A percentile compares a stretch with the other conserved stretches of the same genome.
phyloP scores from a whole-genome alignment of 1,284 basidiomycete genomes.

The Trichosporon sp. region DNA sequence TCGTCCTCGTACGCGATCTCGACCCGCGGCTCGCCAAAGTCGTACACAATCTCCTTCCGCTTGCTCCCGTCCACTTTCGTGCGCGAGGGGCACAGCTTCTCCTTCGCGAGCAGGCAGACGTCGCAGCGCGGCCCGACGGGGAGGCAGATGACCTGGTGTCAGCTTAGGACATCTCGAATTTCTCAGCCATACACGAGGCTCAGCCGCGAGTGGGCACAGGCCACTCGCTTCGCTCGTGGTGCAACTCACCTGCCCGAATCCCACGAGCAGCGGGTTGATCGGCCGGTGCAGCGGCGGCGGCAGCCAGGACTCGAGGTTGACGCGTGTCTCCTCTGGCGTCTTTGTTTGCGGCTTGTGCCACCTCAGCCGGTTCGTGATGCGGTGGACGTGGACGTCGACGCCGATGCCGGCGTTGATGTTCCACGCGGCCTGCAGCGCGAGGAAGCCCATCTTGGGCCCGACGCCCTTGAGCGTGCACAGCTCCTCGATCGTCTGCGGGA shows the following conservation, averaged over 20 bases:
- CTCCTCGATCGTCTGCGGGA: constrained; percentile 80
- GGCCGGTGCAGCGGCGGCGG: constrained; percentile 71
- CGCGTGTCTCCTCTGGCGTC: constrained; percentile 80
- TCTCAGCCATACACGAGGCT: background rate
- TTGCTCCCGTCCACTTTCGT: constrained; percentile 41
- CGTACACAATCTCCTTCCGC: constrained; percentile 41
- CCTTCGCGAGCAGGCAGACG: constrained; percentile 55
- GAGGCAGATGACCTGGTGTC: constrained; percentile 59
- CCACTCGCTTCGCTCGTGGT: background rate
- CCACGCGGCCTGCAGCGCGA: constrained; percentile 80
- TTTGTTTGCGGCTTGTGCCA: constrained; percentile 85
- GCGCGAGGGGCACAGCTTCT: constrained; percentile 49
- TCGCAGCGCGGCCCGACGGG: constrained; percentile 80
- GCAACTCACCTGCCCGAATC: constrained; percentile 68
- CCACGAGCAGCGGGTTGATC: constrained; percentile 84
- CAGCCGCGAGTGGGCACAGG: background rate
- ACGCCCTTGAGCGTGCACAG: constrained; percentile 79
- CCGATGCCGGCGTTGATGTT: constrained; percentile 87
- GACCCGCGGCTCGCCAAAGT: constrained; percentile 50
- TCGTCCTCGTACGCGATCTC: constrained; percentile 55
- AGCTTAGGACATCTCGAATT: background rate
- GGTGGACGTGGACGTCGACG: constrained; percentile 92
- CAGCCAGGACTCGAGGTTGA: constrained; percentile 88
- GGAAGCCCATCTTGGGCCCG: constrained; percentile 88
- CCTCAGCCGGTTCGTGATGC: constrained; percentile 84